Conservation (phyloP, 2,329 filamentous ascomycete species). For the Myriosclerotinia curreyana region DNA sequence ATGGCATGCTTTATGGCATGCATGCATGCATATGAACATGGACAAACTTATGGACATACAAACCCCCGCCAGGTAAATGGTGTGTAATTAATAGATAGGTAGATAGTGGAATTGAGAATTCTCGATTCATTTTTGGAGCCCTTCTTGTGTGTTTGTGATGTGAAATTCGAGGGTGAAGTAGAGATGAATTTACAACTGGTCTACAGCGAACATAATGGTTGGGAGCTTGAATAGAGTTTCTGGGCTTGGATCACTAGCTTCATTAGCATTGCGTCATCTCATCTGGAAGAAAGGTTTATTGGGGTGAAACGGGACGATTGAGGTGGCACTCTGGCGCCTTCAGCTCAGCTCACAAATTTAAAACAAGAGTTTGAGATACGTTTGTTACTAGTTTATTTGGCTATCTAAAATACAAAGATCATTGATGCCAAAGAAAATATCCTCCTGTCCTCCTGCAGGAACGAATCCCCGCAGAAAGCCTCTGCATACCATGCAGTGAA, state of each 20-base stretch:
- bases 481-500: too few relatives aligned
- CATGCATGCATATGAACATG: neutral
- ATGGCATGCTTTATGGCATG: too few relatives aligned
- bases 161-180: neutral
- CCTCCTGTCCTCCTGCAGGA: too few relatives aligned
- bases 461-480: too few relatives aligned
- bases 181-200: neutral
- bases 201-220: neutral
- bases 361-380: neutral
- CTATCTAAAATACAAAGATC: neutral
- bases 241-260: neutral
- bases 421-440: too few relatives aligned
- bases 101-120: slow-evolving; percentile 13
- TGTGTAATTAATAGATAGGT: slow-evolving; percentile 13
- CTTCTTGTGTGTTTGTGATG: neutral
- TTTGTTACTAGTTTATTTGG: neutral
- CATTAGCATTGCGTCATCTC: neutral
- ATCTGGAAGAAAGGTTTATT: neutral
- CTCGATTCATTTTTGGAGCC: neutral
- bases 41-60: neutral
- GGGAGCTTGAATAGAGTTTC: neutral
- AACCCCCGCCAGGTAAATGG: slow-evolving; percentile 5
- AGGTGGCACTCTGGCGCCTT: neutral
- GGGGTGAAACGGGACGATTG: neutral
- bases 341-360: neutral